Evolutionary conservation across 129 eudicot genomes (phyloP).

Genomic region (Artemisia argyi): DNA sequence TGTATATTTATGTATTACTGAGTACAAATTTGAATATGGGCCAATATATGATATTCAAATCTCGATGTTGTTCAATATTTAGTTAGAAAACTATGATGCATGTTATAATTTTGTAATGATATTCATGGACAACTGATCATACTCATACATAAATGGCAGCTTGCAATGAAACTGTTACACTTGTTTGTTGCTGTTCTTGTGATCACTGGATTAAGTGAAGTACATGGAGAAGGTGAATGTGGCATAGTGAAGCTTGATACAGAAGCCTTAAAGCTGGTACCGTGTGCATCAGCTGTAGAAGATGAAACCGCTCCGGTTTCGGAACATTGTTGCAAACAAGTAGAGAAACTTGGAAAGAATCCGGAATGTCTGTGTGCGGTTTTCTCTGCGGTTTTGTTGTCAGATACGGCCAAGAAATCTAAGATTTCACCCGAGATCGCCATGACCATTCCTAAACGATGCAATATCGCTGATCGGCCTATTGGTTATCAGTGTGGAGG

Average conservation of each 20-base stretch:
- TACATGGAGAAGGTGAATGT: slow-evolving; percentile 56
- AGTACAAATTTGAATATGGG: too few species aligned
- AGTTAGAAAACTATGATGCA: too few species aligned
- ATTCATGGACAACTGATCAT: not conserved
- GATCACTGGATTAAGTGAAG: slow-evolving; percentile 33
- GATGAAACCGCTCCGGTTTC: too few species aligned
- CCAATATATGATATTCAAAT: too few species aligned
- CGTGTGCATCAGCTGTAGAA: slow-evolving; percentile 63
- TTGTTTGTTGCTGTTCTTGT: slow-evolving; percentile 26
- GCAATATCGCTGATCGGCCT: slow-evolving; percentile 67
- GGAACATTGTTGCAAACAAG: too few species aligned
- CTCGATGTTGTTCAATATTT: too few species aligned
- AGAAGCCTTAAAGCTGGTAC: slow-evolving; percentile 57
- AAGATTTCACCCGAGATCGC: slow-evolving; percentile 39
- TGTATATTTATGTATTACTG: too few species aligned
- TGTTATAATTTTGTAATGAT: not conserved
- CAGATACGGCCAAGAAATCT: too few species aligned
- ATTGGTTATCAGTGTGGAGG: slow-evolving; percentile 82
- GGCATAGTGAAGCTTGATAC: slow-evolving; percentile 44
- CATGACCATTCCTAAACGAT: slow-evolving; percentile 76
- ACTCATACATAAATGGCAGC: slow-evolving; percentile 27
- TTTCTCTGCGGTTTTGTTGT: too few species aligned
- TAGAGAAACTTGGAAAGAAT: too few species aligned
- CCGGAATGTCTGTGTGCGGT: too few species aligned
- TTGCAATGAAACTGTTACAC: slow-evolving; percentile 36